Percentiles rank a stretch among this genome's conserved stretches.
Conservation (phyloP, 306 rosid genomes). For the Rosa persica region DNA sequence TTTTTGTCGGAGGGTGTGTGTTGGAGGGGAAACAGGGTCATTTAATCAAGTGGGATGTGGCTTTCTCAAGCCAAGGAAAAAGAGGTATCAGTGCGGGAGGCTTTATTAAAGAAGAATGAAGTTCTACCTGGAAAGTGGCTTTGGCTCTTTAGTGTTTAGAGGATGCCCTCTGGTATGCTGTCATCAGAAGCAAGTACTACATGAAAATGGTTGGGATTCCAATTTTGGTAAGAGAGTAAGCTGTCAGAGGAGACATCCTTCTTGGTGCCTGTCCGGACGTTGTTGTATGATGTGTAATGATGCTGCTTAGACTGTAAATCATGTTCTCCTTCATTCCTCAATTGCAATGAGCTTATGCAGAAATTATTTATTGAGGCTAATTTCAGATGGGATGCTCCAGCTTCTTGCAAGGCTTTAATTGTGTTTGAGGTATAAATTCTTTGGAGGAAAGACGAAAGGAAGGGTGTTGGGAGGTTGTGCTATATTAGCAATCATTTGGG, state of each 20-base stretch:
- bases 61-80: background rate
- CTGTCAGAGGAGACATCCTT: background rate
- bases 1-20: background rate
- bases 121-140: background rate
- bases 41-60: background rate
- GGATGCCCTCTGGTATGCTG: background rate
- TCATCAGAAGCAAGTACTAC: background rate
- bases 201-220: constrained; percentile 1
- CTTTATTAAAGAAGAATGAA: background rate
- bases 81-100: background rate
- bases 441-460: background rate
- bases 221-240: background rate
- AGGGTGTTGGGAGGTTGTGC: background rate
- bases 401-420: background rate
- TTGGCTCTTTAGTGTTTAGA: background rate
- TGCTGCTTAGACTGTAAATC: background rate
- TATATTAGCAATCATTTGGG: background rate
- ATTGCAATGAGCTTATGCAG: background rate
- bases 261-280: background rate
- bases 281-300: background rate
- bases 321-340: background rate
- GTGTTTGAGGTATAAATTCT: background rate
- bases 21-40: background rate
- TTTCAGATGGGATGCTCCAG: background rate
- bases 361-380: background rate